Base-by-base conservation (phyloP, 768 basidiomycete species). In the Coprinellus micaceus region DNA sequence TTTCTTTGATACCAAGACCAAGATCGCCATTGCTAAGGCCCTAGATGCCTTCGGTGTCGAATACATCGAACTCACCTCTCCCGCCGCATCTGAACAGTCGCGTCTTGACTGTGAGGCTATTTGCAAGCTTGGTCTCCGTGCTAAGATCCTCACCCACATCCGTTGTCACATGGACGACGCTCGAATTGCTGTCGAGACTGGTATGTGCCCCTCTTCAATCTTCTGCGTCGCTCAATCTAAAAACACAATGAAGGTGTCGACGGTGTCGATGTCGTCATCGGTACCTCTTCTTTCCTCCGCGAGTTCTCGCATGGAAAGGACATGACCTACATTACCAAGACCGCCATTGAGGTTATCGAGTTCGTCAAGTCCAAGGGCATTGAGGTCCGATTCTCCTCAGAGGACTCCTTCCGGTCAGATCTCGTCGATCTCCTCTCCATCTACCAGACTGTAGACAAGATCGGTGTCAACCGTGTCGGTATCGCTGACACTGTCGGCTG, bases 301-400 rank as follows among this genome's bases (percentile, higher is more conserved):
- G 95, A 99, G 77, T 97, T 98, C 83, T 98, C 96, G 25, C 97
- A 99, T 71, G 97, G 97, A 67, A 99, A 98, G 84, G 97, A 98
- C 73, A 99, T 99, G 93, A 77, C 92, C 45, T 99, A 97, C 77
- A 99, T 99, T 78, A 96, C 96, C 79, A 98, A 95, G 77, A 90
- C 93, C 37, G 96, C 96, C 58, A 94, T 98, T 65, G 95, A 98
- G 72, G 97, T 99, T 64, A 99, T 99, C 75, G 85, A 96, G 65
- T 99, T 89, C 65, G 96, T 99, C 83, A 99, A 99, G 82, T 94
- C 91, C 78, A 99, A 98, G 89, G 89, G 88, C 58, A 96, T 99
- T 67, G 97, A 99, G 77, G 93, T 99, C 69, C 94, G 97, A 58
- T 99, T 99, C 83, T 98, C 97, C 4, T 95, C 96, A 26, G 97